Base-by-base conservation (phyloP, 192 early-diverging fungal genomes). In the Podila horticola region DNA sequence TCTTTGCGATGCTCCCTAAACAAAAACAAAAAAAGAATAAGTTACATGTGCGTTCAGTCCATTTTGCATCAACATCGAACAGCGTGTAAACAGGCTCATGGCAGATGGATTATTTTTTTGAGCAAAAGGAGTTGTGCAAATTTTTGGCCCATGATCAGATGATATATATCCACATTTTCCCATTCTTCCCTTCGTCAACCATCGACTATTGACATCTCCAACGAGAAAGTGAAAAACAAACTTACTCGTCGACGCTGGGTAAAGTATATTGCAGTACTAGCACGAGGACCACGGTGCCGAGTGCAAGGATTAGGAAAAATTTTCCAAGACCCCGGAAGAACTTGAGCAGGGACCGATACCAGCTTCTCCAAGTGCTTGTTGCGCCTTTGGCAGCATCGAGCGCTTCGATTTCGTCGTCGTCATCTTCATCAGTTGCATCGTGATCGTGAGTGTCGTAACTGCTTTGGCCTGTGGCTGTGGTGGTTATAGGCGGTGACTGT, bases 1-100 rank as follows among this genome's bases (percentile, higher is more conserved):
- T 74, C 74, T 26, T 86, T 82, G 15, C 79, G 71, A 13, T 88
- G 82, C 33, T 85, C 79, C 15, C 89, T 90, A 82, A 66, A n/a
- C n/a, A n/a, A 48, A n/a, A 49, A 19, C 12, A 24, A 45, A 50
- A 64, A 50, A 3, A 15, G 30, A 24, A 22, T 58, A 59, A 26
- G 29, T 31, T 26, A 1, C 33, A 13, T 30, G 24, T 30, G 10
- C 28, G 13, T 8, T 60, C 33, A 30, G 24, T 29, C 59, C 28
- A 17, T 5, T 30, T 36, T 45, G 41, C 41, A 45, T 45, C 41
- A 45, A 17, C 41, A 13, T 13, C 13, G 3, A 45, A 12, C 34
- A 36, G 34, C 9, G 9, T 34, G 33, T 15, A 61, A 61, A 22
- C 33, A 29, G 30, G 29, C 30, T 63, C 30, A 45, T 33, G 6